Percentiles rank a stretch among this genome's conserved stretches.
Conservation (phyloP, 2,329 filamentous ascomycete species). For the Talaromyces sp. region DNA sequence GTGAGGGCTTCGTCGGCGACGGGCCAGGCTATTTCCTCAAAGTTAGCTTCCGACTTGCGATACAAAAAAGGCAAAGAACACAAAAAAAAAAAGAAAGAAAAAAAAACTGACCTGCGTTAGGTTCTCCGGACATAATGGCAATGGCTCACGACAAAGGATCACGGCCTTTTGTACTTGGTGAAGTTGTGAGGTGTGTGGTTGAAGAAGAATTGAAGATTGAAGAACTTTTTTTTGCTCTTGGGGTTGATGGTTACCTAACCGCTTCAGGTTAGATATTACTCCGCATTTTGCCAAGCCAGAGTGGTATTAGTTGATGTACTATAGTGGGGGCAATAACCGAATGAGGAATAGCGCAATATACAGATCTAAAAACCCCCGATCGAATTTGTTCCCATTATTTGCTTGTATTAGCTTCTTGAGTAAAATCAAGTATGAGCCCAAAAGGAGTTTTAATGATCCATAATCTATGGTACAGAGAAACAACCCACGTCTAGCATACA, state of each 20-base stretch:
- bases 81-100: not conserved
- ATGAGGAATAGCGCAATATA: not conserved
- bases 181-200: slow-evolving; percentile 5
- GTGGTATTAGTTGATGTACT: not conserved
- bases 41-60: not conserved
- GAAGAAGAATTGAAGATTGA: not conserved
- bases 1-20: slow-evolving; percentile 70
- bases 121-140: slow-evolving; percentile 35
- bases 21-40: slow-evolving; percentile 57
- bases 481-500: not conserved
- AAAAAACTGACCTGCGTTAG: slow-evolving; percentile 27
- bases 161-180: slow-evolving; percentile 26
- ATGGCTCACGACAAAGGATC: slow-evolving; percentile 40
- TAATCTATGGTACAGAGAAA: not conserved
- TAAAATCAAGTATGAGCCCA: not conserved
- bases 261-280: not conserved
- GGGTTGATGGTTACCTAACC: not conserved
- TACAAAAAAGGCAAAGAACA: too few species aligned
- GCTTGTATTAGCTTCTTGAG: not conserved
- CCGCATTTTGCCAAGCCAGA: not conserved
- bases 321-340: not conserved
- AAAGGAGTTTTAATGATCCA: not conserved
- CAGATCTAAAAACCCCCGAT: not conserved
- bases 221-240: not conserved
- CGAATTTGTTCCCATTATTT: not conserved